Conservation (phyloP, 2,329 filamentous ascomycete species). For the Xylaria sp. region DNA sequence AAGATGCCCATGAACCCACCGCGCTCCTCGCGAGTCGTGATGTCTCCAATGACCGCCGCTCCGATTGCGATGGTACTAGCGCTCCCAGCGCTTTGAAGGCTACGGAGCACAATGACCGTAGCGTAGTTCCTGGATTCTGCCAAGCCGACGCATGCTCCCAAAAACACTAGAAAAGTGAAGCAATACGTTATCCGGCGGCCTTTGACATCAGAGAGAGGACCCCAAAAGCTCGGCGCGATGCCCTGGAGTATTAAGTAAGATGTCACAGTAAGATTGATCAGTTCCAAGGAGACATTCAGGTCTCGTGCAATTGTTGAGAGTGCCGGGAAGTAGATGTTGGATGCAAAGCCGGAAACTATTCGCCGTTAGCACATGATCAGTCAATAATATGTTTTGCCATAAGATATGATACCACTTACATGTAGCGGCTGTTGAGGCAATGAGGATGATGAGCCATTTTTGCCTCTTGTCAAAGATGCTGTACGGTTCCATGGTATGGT, state of each 20-base stretch:
- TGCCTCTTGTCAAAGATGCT: slow-evolving; percentile 63
- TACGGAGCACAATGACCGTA: slow-evolving; percentile 60
- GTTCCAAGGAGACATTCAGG: slow-evolving; percentile 52
- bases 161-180: slow-evolving; percentile 58
- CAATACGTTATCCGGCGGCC: slow-evolving; percentile 61
- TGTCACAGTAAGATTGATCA: slow-evolving; percentile 58
- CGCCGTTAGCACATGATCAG: background rate
- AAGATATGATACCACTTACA: slow-evolving; percentile 49
- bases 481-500: slow-evolving; percentile 50
- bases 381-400: background rate
- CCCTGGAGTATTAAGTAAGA: slow-evolving; percentile 65
- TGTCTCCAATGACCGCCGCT: slow-evolving; percentile 66
- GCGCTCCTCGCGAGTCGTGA: slow-evolving; percentile 66
- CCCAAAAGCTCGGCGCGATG: slow-evolving; percentile 62
- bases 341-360: slow-evolving; percentile 54
- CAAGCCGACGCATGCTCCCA: slow-evolving; percentile 59
- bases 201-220: slow-evolving; percentile 58
- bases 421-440: slow-evolving; percentile 62
- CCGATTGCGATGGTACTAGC: slow-evolving; percentile 65
- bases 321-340: slow-evolving; percentile 62
- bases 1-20: slow-evolving; percentile 65
- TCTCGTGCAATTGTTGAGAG: slow-evolving; percentile 57
- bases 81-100: slow-evolving; percentile 63
- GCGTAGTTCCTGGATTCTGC: slow-evolving; percentile 57
- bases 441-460: slow-evolving; percentile 58